Evolutionary conservation across 495 filamentous ascomycete species (phyloP).

Genomic region (Alectoria sarmentosa): DNA sequence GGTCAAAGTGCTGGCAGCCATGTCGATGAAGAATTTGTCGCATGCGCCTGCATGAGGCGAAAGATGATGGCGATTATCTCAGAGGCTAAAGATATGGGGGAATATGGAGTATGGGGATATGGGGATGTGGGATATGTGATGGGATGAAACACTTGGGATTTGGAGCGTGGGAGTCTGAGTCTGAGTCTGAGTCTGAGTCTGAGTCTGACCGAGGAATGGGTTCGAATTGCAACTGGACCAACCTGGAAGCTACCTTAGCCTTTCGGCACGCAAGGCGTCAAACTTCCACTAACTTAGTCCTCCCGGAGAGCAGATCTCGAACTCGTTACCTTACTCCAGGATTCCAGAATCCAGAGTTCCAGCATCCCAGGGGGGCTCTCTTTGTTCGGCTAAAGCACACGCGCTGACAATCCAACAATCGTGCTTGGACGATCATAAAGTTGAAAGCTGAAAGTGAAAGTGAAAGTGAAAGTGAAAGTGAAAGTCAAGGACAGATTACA

Average conservation of each 20-base stretch:
- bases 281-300: not conserved
- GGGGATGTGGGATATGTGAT: too few species aligned
- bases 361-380: not conserved
- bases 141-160: constrained; percentile 1
- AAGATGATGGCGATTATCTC: not conserved
- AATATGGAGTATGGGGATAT: too few species aligned
- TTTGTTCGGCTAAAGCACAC: too few species aligned
- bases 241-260: not conserved
- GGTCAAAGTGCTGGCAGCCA: constrained; percentile 55
- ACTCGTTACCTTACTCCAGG: too few species aligned
- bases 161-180: not conserved
- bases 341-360: too few species aligned
- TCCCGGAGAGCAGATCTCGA: not conserved
- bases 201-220: constrained; percentile 9
- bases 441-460: too few species aligned
- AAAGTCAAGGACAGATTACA: not conserved
- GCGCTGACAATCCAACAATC: too few species aligned
- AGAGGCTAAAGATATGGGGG: too few species aligned
- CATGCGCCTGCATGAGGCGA: constrained; percentile 16
- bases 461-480: not conserved
- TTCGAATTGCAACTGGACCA: not conserved
- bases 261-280: constrained; percentile 5
- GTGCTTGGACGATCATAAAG: too few species aligned
- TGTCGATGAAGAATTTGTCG: constrained; percentile 29
- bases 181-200: not conserved